Evolutionary conservation across 2,329 filamentous ascomycete genomes (phyloP).

Genomic region (Aspergillus intermedius): DNA sequence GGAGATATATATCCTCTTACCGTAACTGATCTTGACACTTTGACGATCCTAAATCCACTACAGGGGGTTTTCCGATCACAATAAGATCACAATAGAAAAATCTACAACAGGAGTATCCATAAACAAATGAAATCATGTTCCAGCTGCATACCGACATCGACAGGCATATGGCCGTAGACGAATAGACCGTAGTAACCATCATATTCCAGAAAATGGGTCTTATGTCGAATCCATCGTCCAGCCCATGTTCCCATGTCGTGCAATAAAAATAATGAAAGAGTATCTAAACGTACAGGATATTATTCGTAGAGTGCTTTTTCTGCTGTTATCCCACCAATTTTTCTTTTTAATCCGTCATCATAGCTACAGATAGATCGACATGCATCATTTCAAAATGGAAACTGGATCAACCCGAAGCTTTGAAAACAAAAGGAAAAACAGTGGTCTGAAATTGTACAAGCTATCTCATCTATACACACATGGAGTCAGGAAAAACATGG

Average conservation of each 20-base stretch:
- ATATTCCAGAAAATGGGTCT: constrained; percentile 4
- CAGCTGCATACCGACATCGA: constrained; percentile 19
- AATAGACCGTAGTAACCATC: not conserved
- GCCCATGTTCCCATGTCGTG: constrained; percentile 23
- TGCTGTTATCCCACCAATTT: constrained; percentile 18
- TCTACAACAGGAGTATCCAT: not conserved
- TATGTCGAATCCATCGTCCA: constrained; percentile 15
- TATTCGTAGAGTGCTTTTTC: constrained; percentile 29
- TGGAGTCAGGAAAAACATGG: constrained; percentile 31
- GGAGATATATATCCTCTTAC: too few relatives aligned
- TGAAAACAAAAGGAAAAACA: constrained; percentile 27
- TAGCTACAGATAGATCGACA: constrained; percentile 22
- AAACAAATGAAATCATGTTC: constrained; percentile 31
- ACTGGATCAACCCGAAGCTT: constrained; percentile 13
- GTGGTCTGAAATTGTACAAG: constrained; percentile 41
- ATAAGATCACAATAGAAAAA: too few relatives aligned
- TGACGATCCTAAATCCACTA: not conserved
- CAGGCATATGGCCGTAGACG: constrained; percentile 1
- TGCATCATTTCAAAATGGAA: constrained; percentile 10
- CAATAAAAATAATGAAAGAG: constrained; percentile 15
- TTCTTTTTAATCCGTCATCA: constrained; percentile 11
- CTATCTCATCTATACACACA: constrained; percentile 40
- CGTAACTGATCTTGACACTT: too few relatives aligned
- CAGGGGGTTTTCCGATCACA: too few relatives aligned
- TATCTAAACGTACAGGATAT: constrained; percentile 39